These are phyloP conservation scores for Salinomyces thailandicus DNA, from an alignment of 2,329 filamentous ascomycete species.

Conservation along the genomic window DNA sequence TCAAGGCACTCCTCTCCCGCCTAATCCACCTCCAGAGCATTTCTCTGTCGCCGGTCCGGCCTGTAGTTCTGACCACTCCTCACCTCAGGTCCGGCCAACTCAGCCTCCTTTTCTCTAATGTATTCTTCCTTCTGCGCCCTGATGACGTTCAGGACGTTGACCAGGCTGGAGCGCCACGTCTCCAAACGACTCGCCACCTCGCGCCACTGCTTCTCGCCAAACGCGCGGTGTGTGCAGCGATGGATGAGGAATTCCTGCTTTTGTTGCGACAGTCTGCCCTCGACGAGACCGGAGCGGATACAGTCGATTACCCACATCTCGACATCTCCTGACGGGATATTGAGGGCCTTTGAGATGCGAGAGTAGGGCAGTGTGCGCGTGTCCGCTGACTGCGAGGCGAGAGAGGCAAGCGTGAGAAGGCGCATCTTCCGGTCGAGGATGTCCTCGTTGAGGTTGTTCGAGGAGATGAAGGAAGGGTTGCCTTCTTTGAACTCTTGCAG, in stretches of 20 bases:
- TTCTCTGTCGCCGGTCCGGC: constrained; percentile 11
- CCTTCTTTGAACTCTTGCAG: constrained; percentile 93
- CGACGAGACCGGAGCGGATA: constrained; percentile 87
- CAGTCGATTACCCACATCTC: constrained; percentile 99
- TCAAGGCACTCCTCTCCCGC: too few relatives aligned
- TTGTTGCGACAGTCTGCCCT: constrained; percentile 91
- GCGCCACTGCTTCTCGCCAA: constrained; percentile 95
- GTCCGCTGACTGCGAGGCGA: constrained; percentile 66
- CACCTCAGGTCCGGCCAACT: constrained; percentile 33
- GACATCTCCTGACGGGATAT: constrained; percentile 72
- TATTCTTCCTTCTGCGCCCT: constrained; percentile 72
- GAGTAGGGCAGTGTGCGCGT: constrained; percentile 82
- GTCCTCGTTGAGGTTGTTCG: constrained; percentile 58
- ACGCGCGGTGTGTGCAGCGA: constrained; percentile 90
- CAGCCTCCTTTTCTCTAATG: constrained; percentile 63
- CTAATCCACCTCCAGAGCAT: constrained; percentile 1
- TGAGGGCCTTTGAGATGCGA: constrained; percentile 72
- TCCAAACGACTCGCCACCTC: constrained; percentile 85
- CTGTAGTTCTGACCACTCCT: constrained; percentile 7
- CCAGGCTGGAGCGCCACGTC: constrained; percentile 77
- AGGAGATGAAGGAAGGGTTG: constrained; percentile 74
- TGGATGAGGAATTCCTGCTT: constrained; percentile 91
- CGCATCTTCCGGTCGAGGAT: constrained; percentile 90
- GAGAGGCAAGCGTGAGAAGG: constrained; percentile 79
- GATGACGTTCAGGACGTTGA: constrained; percentile 67